phyloP scores from a whole-genome alignment of 352 stramenopile species.

The Globisporangium apiculatum region DNA sequence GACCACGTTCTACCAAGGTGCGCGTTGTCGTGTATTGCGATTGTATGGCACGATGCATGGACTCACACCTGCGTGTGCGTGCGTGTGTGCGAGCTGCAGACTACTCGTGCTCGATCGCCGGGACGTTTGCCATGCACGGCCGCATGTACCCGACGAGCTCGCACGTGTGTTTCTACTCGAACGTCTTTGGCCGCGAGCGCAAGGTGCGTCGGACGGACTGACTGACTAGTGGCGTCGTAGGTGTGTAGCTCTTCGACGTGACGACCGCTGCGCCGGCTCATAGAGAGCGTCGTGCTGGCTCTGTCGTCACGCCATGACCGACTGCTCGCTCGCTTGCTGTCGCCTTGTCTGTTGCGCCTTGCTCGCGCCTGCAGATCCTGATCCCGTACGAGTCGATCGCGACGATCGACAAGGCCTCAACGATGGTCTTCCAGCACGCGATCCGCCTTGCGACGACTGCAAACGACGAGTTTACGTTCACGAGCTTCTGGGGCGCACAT shows the following conservation, averaged over 20 bases:
- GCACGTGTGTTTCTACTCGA: constrained; percentile 85
- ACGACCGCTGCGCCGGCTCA: neutral
- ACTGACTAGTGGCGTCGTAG: neutral
- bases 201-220: constrained; percentile 36
- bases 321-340: neutral
- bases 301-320: constrained; percentile 1
- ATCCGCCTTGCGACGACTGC: constrained; percentile 56
- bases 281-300: too few species aligned
- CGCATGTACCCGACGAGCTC: constrained; percentile 83
- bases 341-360: neutral
- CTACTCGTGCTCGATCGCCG: constrained; percentile 76
- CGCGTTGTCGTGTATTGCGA: neutral
- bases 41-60: too few species aligned
- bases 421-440: constrained; percentile 72
- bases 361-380: constrained; percentile 31
- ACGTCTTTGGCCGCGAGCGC: constrained; percentile 80
- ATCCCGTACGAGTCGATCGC: constrained; percentile 83
- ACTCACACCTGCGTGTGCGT: too few species aligned
- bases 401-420: constrained; percentile 75
- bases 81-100: constrained; percentile 24
- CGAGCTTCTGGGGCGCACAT: constrained; percentile 81
- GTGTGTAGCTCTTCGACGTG: neutral
- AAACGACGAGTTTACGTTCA: constrained; percentile 81
- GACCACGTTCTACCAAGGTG: constrained; percentile 78
- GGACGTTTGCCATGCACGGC: constrained; percentile 78